A percentile compares a stretch with the other conserved stretches of the same genome.
These are phyloP conservation scores for Geotrichum ghanense DNA, from an alignment of 805 yeast species.

Conservation along the genomic window DNA sequence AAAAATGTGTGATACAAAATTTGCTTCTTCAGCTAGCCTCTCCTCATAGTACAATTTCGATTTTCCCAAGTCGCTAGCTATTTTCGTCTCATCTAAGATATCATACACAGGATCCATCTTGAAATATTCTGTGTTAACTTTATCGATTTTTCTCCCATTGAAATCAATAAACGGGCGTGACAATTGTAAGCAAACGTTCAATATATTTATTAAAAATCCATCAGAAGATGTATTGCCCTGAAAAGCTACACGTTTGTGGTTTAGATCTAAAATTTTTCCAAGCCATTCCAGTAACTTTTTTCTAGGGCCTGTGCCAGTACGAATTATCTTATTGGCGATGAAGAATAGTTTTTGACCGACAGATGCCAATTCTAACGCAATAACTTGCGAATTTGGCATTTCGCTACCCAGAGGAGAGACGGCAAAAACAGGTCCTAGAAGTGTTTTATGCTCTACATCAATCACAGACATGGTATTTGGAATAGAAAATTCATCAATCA, in stretches of 20 bases:
- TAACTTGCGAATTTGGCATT: background rate
- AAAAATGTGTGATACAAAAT: slow-evolving; percentile 89
- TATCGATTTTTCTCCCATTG: slow-evolving; percentile 54
- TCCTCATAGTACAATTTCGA: slow-evolving; percentile 43
- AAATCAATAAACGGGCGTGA: slow-evolving; percentile 78
- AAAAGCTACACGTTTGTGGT: slow-evolving; percentile 79
- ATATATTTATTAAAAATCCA: slow-evolving; percentile 70
- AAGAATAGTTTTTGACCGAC: slow-evolving; percentile 34
- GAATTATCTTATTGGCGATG: slow-evolving; percentile 59
- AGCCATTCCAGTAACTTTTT: slow-evolving; percentile 54
- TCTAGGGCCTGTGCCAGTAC: slow-evolving; percentile 62
- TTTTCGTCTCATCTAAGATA: slow-evolving; percentile 69
- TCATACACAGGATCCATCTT: slow-evolving; percentile 45
- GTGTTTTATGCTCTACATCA: background rate
- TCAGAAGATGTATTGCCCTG: slow-evolving; percentile 72
- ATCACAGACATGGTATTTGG: background rate
- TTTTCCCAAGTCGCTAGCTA: slow-evolving; percentile 64
- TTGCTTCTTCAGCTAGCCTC: slow-evolving; percentile 28
- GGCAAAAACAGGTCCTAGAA: background rate
- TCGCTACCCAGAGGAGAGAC: background rate
- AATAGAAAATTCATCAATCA: background rate
- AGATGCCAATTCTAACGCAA: background rate
- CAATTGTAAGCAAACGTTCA: slow-evolving; percentile 54
- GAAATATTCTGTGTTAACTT: slow-evolving; percentile 65
- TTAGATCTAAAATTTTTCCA: slow-evolving; percentile 61